Evolutionary conservation across 768 basidiomycete species (phyloP).

Genomic region (Hebeloma cylindrosporum): DNA sequence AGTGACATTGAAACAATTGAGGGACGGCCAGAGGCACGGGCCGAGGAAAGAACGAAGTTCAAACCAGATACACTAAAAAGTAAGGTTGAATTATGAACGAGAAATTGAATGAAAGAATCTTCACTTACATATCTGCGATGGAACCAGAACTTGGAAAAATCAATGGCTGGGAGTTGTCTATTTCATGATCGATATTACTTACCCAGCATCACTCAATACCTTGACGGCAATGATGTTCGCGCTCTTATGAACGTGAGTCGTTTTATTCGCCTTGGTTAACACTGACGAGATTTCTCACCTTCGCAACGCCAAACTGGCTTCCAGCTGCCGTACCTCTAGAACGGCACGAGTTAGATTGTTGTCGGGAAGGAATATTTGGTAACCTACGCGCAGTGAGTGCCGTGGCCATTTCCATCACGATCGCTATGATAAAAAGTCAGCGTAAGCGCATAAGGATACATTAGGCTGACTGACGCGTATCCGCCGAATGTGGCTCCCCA

Average conservation of each 20-base stretch:
- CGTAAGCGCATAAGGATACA: constrained; percentile 3
- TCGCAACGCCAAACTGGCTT: constrained; percentile 34
- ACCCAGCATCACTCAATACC: constrained; percentile 38
- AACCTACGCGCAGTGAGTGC: constrained; percentile 38
- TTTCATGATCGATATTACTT: too few species aligned
- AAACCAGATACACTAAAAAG: constrained; percentile 32
- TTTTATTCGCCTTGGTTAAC: too few species aligned
- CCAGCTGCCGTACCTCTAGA: constrained; percentile 36
- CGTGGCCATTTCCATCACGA: constrained; percentile 45
- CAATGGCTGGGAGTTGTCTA: too few species aligned
- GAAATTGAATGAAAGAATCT: not conserved
- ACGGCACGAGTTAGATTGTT: not conserved
- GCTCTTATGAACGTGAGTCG: too few species aligned
- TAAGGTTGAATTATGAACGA: not conserved
- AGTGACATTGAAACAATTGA: constrained; percentile 37
- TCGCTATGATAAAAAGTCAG: too few species aligned
- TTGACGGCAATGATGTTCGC: constrained; percentile 41
- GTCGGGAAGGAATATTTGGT: not conserved
- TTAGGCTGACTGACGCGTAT: not conserved
- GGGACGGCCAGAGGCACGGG: constrained; percentile 23
- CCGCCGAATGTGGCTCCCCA: constrained; percentile 39
- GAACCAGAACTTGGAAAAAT: constrained; percentile 13
- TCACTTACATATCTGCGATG: constrained; percentile 7
- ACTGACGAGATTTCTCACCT: constrained; percentile 4
- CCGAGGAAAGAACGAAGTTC: constrained; percentile 28